These are phyloP conservation scores for Penicillium paneum DNA, from an alignment of 2,329 filamentous ascomycete genomes.

Conservation along the genomic window DNA sequence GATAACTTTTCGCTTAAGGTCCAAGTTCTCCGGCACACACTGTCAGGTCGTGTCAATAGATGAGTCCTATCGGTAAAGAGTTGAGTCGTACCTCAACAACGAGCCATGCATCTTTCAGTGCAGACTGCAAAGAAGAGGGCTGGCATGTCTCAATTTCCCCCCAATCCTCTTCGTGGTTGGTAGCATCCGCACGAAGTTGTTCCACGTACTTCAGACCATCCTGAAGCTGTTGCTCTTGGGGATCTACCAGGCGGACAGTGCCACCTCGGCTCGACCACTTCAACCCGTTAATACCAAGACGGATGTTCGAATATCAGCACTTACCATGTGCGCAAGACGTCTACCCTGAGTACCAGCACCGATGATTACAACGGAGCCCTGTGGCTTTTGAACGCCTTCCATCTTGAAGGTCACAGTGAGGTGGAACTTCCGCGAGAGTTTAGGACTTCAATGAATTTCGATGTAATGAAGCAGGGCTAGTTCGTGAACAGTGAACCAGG, in stretches of 20 bases:
- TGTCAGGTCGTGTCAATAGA: conserved; percentile 16
- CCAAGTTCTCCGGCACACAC: conserved; percentile 47
- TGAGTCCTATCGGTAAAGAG: not conserved
- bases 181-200: conserved; percentile 20
- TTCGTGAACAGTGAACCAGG: not conserved
- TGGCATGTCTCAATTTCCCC: conserved; percentile 25
- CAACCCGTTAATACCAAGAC: not conserved
- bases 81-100: conserved; percentile 33
- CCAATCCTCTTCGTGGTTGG: conserved; percentile 13
- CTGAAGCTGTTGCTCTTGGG: conserved; percentile 27
- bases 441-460: not conserved
- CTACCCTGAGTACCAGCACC: conserved; percentile 38
- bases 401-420: not conserved
- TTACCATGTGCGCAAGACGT: conserved; percentile 39
- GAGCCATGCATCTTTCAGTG: conserved; percentile 32
- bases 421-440: not conserved
- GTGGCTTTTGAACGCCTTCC: not conserved
- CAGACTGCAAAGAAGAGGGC: conserved; percentile 19
- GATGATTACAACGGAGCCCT: conserved; percentile 12
- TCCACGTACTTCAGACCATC: conserved; percentile 29
- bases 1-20: conserved; percentile 43
- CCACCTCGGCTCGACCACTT: conserved; percentile 37
- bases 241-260: conserved; percentile 33
- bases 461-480: not conserved
- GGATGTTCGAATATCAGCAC: not conserved